Evolutionary conservation across 441 rosid genomes (phyloP).

Genomic region (Sinapis alba): DNA sequence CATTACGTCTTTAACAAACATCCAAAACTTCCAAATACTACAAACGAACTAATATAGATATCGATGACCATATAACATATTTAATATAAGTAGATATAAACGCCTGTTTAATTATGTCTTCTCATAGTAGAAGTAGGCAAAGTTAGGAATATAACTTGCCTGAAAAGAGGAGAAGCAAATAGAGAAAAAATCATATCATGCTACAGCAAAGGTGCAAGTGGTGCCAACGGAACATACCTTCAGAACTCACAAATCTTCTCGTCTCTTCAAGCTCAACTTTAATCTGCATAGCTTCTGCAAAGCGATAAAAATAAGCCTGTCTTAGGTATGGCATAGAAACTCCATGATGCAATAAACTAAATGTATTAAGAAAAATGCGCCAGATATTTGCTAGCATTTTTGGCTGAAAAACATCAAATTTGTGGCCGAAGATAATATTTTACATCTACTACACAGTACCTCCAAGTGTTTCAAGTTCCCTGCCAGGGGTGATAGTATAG

Average conservation of each 20-base stretch:
- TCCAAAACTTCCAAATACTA: conserved; percentile 19
- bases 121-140: conserved; percentile 12
- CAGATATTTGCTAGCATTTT: conserved; percentile 1
- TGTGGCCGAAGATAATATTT: conserved; percentile 13
- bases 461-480: conserved; percentile 81
- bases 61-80: neutral
- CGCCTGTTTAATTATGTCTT: conserved; percentile 3
- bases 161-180: conserved; percentile 23
- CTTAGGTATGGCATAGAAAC: conserved; percentile 23
- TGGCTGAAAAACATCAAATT: conserved; percentile 11
- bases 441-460: conserved; percentile 50
- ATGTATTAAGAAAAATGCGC: conserved; percentile 25
- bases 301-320: conserved; percentile 20
- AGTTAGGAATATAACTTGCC: conserved; percentile 14
- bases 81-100: neutral
- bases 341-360: conserved; percentile 14
- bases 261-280: conserved; percentile 56
- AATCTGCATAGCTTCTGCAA: conserved; percentile 78
- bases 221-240: conserved; percentile 55
- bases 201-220: conserved; percentile 29
- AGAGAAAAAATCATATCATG: conserved; percentile 16
- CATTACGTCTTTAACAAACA: conserved; percentile 19
- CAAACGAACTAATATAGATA: neutral
- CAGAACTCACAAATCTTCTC: conserved; percentile 55
- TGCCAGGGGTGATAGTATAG: conserved; percentile 66